A percentile compares a stretch with the other conserved stretches of the same genome.
Conservation (phyloP, 2,329 filamentous ascomycete species). For the Rutstroemia sp. region DNA sequence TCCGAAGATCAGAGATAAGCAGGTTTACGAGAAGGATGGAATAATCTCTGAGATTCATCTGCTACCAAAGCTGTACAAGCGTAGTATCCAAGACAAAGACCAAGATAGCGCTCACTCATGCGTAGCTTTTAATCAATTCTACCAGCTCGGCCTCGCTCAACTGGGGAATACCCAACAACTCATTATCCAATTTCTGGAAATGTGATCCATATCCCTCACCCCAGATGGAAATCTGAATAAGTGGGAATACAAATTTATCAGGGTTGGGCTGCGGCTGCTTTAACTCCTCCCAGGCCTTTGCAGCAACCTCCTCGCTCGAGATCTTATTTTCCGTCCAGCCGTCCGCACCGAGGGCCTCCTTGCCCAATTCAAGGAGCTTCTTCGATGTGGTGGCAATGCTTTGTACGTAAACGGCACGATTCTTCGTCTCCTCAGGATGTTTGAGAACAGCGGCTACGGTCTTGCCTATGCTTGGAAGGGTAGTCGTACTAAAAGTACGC, state of each 20-base stretch:
- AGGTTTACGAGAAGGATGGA: too few relatives aligned
- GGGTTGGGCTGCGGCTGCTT: slow-evolving; percentile 11
- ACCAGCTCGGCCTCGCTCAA: slow-evolving; percentile 41
- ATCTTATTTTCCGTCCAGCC: slow-evolving; percentile 17
- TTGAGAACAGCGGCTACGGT: slow-evolving; percentile 31
- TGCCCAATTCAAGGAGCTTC: slow-evolving; percentile 10
- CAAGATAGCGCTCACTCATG: not conserved
- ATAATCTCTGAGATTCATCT: too few relatives aligned
- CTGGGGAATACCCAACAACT: slow-evolving; percentile 63
- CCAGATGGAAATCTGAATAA: slow-evolving; percentile 26
- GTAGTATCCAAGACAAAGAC: too few relatives aligned
- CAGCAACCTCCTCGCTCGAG: slow-evolving; percentile 10
- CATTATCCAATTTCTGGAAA: slow-evolving; percentile 37
- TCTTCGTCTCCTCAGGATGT: slow-evolving; percentile 26
- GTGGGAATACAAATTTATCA: slow-evolving; percentile 13
- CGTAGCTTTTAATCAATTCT: slow-evolving; percentile 8
- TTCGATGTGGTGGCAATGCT: slow-evolving; percentile 18
- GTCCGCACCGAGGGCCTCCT: slow-evolving; percentile 12
- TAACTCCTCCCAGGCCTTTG: slow-evolving; percentile 16
- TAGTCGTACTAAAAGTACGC: slow-evolving; percentile 19
- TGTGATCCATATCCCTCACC: slow-evolving; percentile 27
- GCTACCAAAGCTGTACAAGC: too few relatives aligned
- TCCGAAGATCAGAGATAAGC: too few relatives aligned
- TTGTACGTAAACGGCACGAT: slow-evolving; percentile 14
- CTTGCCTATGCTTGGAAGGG: slow-evolving; percentile 29